These are phyloP conservation scores for Annulohypoxylon nitens DNA, from an alignment of 495 filamentous ascomycete genomes.

Conservation along the genomic window DNA sequence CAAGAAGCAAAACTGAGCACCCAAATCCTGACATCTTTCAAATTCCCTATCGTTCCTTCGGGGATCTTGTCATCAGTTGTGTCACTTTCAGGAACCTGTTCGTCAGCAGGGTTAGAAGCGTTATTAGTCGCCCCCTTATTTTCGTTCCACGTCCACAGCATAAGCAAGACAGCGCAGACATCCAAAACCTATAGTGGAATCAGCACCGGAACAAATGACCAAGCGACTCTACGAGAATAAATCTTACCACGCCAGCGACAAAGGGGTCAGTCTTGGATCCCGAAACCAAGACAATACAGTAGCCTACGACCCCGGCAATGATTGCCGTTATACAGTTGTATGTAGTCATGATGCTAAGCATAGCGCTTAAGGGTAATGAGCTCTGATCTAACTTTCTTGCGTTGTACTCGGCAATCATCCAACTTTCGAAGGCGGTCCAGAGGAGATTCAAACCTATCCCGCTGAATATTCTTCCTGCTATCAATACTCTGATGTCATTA, in stretches of 20 bases:
- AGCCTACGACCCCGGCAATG: conserved; percentile 52
- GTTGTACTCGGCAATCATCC: conserved; percentile 65
- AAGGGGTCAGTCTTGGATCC: conserved; percentile 63
- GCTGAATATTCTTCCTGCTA: conserved; percentile 58
- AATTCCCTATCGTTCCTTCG: not conserved
- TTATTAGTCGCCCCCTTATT: conserved; percentile 49
- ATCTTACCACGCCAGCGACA: conserved; percentile 52
- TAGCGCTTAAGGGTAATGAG: conserved; percentile 48
- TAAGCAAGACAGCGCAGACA: conserved; percentile 49
- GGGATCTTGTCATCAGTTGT: not conserved
- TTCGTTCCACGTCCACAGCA: conserved; percentile 57
- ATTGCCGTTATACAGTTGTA: conserved; percentile 62
- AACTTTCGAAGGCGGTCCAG: conserved; percentile 63
- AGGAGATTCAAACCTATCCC: conserved; percentile 61
- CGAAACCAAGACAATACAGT: conserved; percentile 55
- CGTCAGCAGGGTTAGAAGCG: not conserved
- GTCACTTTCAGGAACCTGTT: not conserved
- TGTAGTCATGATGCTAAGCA: conserved; percentile 63
- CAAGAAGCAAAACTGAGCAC: conserved; percentile 57
- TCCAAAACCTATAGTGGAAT: conserved; percentile 35
- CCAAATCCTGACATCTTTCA: conserved; percentile 53
- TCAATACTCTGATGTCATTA: conserved; percentile 54
- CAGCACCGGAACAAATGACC: conserved; percentile 15
- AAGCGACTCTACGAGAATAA: not conserved
- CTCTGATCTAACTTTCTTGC: conserved; percentile 45